Evolutionary conservation across 768 basidiomycete species (phyloP).

Genomic region (Russula griseocarnosa): DNA sequence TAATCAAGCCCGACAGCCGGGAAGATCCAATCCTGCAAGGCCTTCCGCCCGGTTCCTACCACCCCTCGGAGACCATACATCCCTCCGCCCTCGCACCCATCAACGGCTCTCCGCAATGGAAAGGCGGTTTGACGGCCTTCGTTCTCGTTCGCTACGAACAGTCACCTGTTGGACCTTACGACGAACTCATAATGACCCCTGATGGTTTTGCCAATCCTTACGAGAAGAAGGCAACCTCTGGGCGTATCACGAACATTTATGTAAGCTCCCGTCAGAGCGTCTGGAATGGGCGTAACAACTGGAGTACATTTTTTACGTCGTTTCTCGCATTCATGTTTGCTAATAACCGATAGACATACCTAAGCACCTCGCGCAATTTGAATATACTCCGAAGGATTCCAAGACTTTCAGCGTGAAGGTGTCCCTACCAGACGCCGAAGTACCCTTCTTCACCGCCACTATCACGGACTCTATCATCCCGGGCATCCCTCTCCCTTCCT

Average conservation of each 20-base stretch:
- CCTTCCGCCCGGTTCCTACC: conserved; percentile 22
- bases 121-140: conserved; percentile 5
- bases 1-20: conserved; percentile 12
- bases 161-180: conserved; percentile 26
- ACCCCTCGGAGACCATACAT: conserved; percentile 20
- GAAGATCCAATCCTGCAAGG: conserved; percentile 21
- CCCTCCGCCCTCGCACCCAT: conserved; percentile 19
- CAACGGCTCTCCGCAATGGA: conserved; percentile 14
- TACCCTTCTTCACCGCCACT: conserved; percentile 23
- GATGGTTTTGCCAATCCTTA: conserved; percentile 7
- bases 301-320: conserved; percentile 11
- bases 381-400: neutral
- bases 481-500: conserved; percentile 8
- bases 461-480: conserved; percentile 23
- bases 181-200: conserved; percentile 14
- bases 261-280: conserved; percentile 13
- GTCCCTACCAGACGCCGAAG: conserved; percentile 6
- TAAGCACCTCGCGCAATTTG: conserved; percentile 24
- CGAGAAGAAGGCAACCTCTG: neutral
- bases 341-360: conserved; percentile 10
- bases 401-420: neutral
- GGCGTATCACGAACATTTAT: conserved; percentile 23
- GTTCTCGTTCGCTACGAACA: conserved; percentile 18
- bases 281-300: conserved; percentile 24
- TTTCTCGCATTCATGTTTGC: too few species aligned